Evolutionary conservation across 805 yeast species (phyloP).

Genomic region (Pichia occidentalis): DNA sequence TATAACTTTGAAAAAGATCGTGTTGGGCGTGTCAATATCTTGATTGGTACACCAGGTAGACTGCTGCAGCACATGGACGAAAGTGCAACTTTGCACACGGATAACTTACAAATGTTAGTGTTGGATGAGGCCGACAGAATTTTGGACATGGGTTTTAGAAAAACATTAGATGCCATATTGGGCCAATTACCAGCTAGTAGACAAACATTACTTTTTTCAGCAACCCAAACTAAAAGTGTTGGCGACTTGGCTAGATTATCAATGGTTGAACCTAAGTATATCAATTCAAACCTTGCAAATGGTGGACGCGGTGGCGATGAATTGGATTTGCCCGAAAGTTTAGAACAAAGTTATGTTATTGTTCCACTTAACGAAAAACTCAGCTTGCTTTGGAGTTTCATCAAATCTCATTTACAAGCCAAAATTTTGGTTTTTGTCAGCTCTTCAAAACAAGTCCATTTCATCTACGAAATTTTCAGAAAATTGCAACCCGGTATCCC

Average conservation of each 20-base stretch:
- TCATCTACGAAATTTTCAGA: conserved; percentile 78
- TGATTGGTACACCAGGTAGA: conserved; percentile 91
- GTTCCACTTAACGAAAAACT: conserved; percentile 74
- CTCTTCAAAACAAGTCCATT: conserved; percentile 87
- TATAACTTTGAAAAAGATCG: conserved; percentile 76
- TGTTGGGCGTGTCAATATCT: conserved; percentile 67
- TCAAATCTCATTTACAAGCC: conserved; percentile 72
- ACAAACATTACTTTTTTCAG: conserved; percentile 81
- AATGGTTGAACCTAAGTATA: conserved; percentile 53
- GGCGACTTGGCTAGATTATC: conserved; percentile 78
- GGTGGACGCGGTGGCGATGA: conserved; percentile 15
- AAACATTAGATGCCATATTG: conserved; percentile 73
- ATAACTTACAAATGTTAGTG: conserved; percentile 71
- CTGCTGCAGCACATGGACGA: conserved; percentile 87
- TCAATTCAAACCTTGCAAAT: conserved; percentile 36
- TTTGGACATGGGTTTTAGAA: conserved; percentile 87
- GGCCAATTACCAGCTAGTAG: conserved; percentile 71
- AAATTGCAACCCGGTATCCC: conserved; percentile 91
- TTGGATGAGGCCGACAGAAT: conserved; percentile 92
- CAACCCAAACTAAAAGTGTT: conserved; percentile 82
- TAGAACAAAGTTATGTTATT: conserved; percentile 77
- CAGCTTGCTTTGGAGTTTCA: conserved; percentile 78
- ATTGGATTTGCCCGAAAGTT: conserved; percentile 62
- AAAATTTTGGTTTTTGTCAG: conserved; percentile 81
- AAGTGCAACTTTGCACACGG: conserved; percentile 68